Percentiles rank a stretch among this genome's conserved stretches.
phyloP scores from a whole-genome alignment of 163 green algal species.

The Trebouxiophyceae sp. region DNA sequence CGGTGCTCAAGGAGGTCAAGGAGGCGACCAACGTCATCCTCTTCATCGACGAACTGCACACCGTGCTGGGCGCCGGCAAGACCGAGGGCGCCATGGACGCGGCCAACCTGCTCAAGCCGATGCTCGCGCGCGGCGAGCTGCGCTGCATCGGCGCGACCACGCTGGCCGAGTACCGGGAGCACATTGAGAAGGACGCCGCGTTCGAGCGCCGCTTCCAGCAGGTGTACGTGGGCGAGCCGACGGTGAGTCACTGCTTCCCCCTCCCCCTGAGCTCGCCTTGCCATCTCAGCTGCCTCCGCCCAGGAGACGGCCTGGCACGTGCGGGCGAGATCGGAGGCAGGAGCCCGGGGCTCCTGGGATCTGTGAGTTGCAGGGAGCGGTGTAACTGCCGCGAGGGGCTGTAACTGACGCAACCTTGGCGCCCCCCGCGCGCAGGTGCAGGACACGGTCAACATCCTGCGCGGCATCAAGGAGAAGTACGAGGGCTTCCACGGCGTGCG shows the following conservation, averaged over 20 bases:
- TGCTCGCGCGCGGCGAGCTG: slow-evolving; percentile 91
- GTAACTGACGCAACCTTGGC: too few species aligned
- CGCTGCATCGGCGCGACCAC: slow-evolving; percentile 94
- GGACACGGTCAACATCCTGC: slow-evolving; percentile 90
- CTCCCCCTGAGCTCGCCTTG: too few species aligned
- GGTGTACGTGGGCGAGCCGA: too few species aligned
- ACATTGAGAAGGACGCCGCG: slow-evolving; percentile 97
- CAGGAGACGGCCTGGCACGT: too few species aligned
- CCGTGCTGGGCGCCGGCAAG: slow-evolving; percentile 63
- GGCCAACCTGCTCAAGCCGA: slow-evolving; percentile 94
- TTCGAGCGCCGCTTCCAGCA: slow-evolving; percentile 96
- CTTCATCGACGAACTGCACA: slow-evolving; percentile 92
- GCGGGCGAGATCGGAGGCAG: too few species aligned
- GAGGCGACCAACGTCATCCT: slow-evolving; percentile 73
- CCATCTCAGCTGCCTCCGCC: too few species aligned
- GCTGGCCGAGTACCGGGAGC: slow-evolving; percentile 90
- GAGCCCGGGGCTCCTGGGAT: too few species aligned
- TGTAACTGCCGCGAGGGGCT: too few species aligned
- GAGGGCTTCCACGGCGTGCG: slow-evolving; percentile 71
- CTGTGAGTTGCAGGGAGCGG: too few species aligned
- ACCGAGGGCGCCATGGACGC: slow-evolving; percentile 56
- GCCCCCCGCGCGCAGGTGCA: too few species aligned
- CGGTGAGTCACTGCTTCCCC: too few species aligned
- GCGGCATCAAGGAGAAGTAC: slow-evolving; percentile 75
- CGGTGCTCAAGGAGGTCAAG: slow-evolving; percentile 87